These are phyloP conservation scores for Mucor velutinosus DNA, from an alignment of 371 early-diverging fungal genomes.

Conservation along the genomic window DNA sequence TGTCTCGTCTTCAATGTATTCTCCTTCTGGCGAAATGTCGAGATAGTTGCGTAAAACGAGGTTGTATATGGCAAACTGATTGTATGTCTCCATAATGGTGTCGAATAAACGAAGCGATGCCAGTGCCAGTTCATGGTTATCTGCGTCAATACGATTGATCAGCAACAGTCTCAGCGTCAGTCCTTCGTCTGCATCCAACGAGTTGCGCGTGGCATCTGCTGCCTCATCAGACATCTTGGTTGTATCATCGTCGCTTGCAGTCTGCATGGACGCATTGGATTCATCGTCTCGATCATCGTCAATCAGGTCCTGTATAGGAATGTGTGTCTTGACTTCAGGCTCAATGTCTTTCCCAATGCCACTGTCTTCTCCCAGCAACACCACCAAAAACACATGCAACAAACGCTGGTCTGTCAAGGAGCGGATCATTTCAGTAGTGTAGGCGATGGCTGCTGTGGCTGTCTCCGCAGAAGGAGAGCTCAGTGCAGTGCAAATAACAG, in stretches of 20 bases:
- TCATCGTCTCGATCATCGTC: conserved; percentile 44
- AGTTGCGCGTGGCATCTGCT: neutral
- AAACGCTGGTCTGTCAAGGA: conserved; percentile 51
- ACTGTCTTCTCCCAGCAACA: conserved; percentile 51
- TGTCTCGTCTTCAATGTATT: conserved; percentile 40
- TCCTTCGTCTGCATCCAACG: conserved; percentile 24
- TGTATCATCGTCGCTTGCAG: conserved; percentile 13
- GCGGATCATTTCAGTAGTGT: conserved; percentile 56
- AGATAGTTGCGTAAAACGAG: conserved; percentile 64
- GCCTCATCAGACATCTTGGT: neutral
- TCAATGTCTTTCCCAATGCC: conserved; percentile 55
- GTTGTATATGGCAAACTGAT: conserved; percentile 66
- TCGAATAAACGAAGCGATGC: conserved; percentile 65
- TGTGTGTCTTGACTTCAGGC: conserved; percentile 35
- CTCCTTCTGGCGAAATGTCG: conserved; percentile 47
- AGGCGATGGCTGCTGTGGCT: conserved; percentile 49
- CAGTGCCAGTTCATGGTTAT: conserved; percentile 53
- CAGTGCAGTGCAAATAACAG: conserved; percentile 49
- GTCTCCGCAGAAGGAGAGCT: conserved; percentile 45
- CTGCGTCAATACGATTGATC: conserved; percentile 46
- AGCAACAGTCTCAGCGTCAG: conserved; percentile 40
- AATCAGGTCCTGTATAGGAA: conserved; percentile 28
- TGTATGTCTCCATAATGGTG: conserved; percentile 63
- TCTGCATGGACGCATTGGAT: conserved; percentile 7
- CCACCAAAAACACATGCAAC: conserved; percentile 49